Evolutionary conservation across 1,139 yeast genomes (phyloP).

Genomic region (Groenewaldozyma sp.): DNA sequence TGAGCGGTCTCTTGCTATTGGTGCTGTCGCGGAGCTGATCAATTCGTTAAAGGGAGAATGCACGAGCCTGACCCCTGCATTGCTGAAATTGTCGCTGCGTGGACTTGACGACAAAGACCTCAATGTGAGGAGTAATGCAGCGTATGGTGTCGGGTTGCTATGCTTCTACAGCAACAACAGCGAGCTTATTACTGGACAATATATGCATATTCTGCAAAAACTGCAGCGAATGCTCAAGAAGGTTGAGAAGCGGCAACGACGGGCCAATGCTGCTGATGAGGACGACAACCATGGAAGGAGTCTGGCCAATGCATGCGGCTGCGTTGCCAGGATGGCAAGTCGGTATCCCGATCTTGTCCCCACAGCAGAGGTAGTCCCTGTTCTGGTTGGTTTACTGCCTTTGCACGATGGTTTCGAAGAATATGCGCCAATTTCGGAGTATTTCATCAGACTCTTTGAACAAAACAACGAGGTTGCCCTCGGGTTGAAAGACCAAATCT

Average conservation of each 20-base stretch:
- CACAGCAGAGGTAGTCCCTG: constrained; percentile 67
- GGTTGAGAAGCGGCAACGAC: constrained; percentile 51
- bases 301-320: constrained; percentile 92
- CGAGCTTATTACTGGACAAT: constrained; percentile 51
- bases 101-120: constrained; percentile 71
- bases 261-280: constrained; percentile 71
- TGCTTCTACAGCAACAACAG: constrained; percentile 45
- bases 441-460: constrained; percentile 65
- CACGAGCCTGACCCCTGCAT: constrained; percentile 60
- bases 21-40: constrained; percentile 84
- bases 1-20: constrained; percentile 78
- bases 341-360: constrained; percentile 70
- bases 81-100: constrained; percentile 58
- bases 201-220: constrained; percentile 61
- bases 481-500: constrained; percentile 51
- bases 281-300: constrained; percentile 78
- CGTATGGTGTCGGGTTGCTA: constrained; percentile 87
- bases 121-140: constrained; percentile 92
- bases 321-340: constrained; percentile 86
- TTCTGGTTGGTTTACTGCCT: constrained; percentile 72
- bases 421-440: constrained; percentile 79
- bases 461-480: constrained; percentile 49
- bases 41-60: constrained; percentile 56
- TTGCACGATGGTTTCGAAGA: constrained; percentile 85
- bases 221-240: constrained; percentile 71